phyloP scores from a whole-genome alignment of 257 asterid species.

The Gentiana straminea region DNA sequence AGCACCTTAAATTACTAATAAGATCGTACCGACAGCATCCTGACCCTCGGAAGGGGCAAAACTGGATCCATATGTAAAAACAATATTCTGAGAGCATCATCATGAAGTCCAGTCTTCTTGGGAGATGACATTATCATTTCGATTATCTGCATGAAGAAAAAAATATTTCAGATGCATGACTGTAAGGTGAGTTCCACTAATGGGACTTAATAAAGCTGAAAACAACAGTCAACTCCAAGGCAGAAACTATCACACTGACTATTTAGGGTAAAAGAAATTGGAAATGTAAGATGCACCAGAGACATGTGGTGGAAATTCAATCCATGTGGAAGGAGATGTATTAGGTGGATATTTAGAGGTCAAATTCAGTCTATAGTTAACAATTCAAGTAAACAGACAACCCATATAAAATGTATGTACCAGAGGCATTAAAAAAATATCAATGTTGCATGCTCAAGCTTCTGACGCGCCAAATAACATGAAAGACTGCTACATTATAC shows the following conservation, averaged over 20 bases:
- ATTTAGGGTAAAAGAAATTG: too few relatives aligned
- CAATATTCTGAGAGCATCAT: slow-evolving; percentile 73
- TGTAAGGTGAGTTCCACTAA: background rate
- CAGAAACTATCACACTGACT: background rate
- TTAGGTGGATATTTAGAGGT: too few relatives aligned
- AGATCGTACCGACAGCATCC: slow-evolving; percentile 79
- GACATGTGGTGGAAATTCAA: too few relatives aligned
- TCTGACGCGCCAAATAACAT: too few relatives aligned
- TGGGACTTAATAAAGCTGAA: background rate
- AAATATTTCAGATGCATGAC: background rate
- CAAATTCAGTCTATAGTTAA: too few relatives aligned
- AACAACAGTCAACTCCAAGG: background rate
- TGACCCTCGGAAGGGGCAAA: slow-evolving; percentile 85
- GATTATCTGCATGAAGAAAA: slow-evolving; percentile 45
- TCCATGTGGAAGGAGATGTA: too few relatives aligned
- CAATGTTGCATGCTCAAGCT: too few relatives aligned
- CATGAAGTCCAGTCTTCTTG: slow-evolving; percentile 86
- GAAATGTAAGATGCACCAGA: too few relatives aligned
- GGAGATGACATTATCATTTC: slow-evolving; percentile 79
- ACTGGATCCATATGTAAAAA: slow-evolving; percentile 91
- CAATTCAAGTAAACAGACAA: too few relatives aligned
- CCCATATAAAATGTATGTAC: too few relatives aligned
- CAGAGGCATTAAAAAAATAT: too few relatives aligned
- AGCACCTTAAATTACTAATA: slow-evolving; percentile 3
- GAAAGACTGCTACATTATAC: too few relatives aligned